phyloP scores from a whole-genome alignment of 2,329 filamentous ascomycete genomes.

The Thielaviopsis euricoi region DNA sequence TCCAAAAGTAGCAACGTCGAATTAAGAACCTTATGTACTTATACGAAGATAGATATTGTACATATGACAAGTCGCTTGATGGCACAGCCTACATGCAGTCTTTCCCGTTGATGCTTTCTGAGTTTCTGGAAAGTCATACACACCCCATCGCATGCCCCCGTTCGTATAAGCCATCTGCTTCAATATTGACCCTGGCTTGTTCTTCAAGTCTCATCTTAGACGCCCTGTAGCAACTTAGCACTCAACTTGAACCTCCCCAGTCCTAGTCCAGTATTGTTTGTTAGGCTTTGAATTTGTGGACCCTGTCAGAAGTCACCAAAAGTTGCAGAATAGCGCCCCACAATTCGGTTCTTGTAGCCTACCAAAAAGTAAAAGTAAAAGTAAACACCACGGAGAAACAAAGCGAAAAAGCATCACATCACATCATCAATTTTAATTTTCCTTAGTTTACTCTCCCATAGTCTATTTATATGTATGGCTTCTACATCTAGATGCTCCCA shows the following conservation, averaged over 20 bases:
- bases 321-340: neutral
- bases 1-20: too few species aligned
- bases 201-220: neutral
- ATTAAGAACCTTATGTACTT: too few species aligned
- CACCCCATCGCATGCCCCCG: neutral
- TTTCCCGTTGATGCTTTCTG: too few species aligned
- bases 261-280: neutral
- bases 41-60: too few species aligned
- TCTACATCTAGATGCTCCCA: neutral
- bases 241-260: too few species aligned
- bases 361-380: neutral
- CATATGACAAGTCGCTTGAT: too few species aligned
- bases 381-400: neutral
- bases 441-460: neutral
- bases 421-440: neutral
- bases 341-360: neutral
- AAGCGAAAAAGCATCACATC: neutral
- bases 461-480: neutral
- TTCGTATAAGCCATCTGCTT: neutral
- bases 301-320: neutral
- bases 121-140: neutral
- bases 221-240: too few species aligned
- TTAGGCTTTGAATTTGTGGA: conserved; percentile 9
- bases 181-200: neutral
- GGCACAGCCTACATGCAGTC: too few species aligned